Evolutionary conservation across 768 basidiomycete genomes (phyloP), one percentile per base, ranked within the genome.

Genomic region (Rhodotorula paludigena): DNA sequence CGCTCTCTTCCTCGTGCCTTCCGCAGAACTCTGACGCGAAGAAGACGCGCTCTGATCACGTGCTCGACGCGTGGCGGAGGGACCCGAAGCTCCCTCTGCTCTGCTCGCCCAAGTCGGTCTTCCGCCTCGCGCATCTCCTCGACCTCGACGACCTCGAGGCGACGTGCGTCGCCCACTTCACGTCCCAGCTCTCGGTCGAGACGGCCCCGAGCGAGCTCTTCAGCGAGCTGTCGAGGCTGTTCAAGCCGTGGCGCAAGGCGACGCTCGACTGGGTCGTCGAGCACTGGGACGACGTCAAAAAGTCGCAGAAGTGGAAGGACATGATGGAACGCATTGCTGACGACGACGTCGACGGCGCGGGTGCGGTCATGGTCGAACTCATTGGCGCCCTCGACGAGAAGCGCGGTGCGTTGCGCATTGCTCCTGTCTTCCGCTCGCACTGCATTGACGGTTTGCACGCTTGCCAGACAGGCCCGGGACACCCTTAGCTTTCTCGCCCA

Each of bases 81-180:
- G 33, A 49, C 35, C 47, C 58, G 15, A 0, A 20, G n/a, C 58
- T 48, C n/a, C 58, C 58, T 28, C 28, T 39, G 25, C 48, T 36
- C 30, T 38, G 30, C 41, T 61, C 60, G 28, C 60, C 60, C 28
- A 61, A 53, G 35, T 52, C 49, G 32, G 49, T 52, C 9, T 52
- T 11, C 49, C 49, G 49, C 14, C 49, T 52, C 38, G 49, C 49
- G 21, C 49, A 61, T 30, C 1, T 53, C 23, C 60, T 61, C 60
- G 60, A 61, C 51, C 39, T 61, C 14, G 20, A 39, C 2, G 9
- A 25, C 2, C 60, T 61, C 28, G 33, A 36, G 56, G 15, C n/a
- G 30, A 6, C 18, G 2, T 28, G 28, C 3, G 1, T 32, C 15
- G 15, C 1, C 23, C 21, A 25, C 44, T n/a, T 45, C 44, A 23